A percentile compares a stretch with the other conserved stretches of the same genome.
These are phyloP conservation scores for Ceratocystis huliohia DNA, from an alignment of 2,329 filamentous ascomycete genomes.

Conservation along the genomic window DNA sequence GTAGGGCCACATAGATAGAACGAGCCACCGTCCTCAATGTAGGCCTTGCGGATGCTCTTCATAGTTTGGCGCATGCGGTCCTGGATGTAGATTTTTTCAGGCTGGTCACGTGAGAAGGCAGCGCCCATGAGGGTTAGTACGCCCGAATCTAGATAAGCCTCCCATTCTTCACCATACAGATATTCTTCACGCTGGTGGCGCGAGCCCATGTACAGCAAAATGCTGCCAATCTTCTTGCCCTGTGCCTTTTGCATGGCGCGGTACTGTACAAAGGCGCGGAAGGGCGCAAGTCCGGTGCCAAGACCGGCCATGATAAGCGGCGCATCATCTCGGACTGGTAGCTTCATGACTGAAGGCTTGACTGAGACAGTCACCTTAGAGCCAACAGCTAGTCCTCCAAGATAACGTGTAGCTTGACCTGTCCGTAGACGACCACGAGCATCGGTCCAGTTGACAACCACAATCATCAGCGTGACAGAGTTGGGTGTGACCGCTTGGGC, in stretches of 20 bases:
- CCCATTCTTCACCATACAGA: slow-evolving; percentile 97
- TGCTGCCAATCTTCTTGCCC: slow-evolving; percentile 84
- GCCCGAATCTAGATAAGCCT: slow-evolving; percentile 89
- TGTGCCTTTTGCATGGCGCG: slow-evolving; percentile 96
- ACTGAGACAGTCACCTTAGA: slow-evolving; percentile 78
- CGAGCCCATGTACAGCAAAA: slow-evolving; percentile 91
- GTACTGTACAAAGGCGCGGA: slow-evolving; percentile 97
- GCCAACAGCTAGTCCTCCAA: slow-evolving; percentile 63
- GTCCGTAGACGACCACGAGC: slow-evolving; percentile 74
- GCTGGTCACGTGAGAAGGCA: slow-evolving; percentile 93
- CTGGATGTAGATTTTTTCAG: slow-evolving; percentile 98
- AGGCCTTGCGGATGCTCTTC: slow-evolving; percentile 68
- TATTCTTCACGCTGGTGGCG: slow-evolving; percentile 98
- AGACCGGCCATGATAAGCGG: slow-evolving; percentile 98
- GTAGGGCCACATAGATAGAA: slow-evolving; percentile 98
- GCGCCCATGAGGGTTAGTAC: slow-evolving; percentile 88
- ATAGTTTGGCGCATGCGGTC: slow-evolving; percentile 90
- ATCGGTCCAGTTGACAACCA: slow-evolving; percentile 93
- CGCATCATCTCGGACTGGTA: slow-evolving; percentile 74
- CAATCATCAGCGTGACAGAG: slow-evolving; percentile 88
- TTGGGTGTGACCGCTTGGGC: slow-evolving; percentile 87
- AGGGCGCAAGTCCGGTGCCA: slow-evolving; percentile 95
- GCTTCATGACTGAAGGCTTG: slow-evolving; percentile 98
- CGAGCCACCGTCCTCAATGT: slow-evolving; percentile 73
- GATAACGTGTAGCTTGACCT: slow-evolving; percentile 85